Evolutionary conservation across 78 protist species (phyloP), one percentile per base, ranked within the genome.

Genomic region (Dictyostelium firmibasis): DNA sequence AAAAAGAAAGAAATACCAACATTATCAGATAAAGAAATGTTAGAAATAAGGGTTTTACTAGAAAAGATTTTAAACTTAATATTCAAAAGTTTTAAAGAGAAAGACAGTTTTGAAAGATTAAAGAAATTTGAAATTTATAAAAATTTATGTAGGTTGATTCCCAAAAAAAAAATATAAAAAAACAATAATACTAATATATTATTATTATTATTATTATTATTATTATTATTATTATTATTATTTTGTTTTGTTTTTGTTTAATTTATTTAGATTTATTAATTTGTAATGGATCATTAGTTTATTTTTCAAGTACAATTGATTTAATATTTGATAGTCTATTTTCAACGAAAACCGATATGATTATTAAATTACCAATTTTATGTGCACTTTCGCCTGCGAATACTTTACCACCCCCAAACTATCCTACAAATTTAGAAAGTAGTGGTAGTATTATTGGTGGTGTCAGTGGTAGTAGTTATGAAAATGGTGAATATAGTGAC

Each of bases 101-200:
- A 50, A 76, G 16, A 43, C 8, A 43, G 23, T 78, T 25, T 31
- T 13, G 25, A 47, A 25, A 88, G 86, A 60, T 60, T 88, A 25
- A 43, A 38, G 18, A 41, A 36, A 14, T 27, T 88, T 60, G 38
- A 88, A 44, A 60, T 64, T 1, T 29, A 60, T 14, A 88, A 88
- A 43, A 60, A 62, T 78, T 43, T 88, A 20, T 88, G 92, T 86
- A 86, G 25, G 92, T 86, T n/a, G n/a, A 31, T 16, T 25, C 11
- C 1, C 16, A 11, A 81, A 11, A 27, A 23, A 25, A 43, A 8
- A 29, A 44, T 20, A 23, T 1, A 27, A 25, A 2, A 64, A 35
- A 14, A 14, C n/a, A n/a, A n/a, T n/a, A n/a, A n/a, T n/a, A n/a
- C n/a, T n/a, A n/a, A n/a, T n/a, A n/a, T n/a, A n/a, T n/a, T n/a